These are phyloP conservation scores for Neopestalotiopsis rosae DNA, from an alignment of 2,329 filamentous ascomycete genomes.

Conservation along the genomic window DNA sequence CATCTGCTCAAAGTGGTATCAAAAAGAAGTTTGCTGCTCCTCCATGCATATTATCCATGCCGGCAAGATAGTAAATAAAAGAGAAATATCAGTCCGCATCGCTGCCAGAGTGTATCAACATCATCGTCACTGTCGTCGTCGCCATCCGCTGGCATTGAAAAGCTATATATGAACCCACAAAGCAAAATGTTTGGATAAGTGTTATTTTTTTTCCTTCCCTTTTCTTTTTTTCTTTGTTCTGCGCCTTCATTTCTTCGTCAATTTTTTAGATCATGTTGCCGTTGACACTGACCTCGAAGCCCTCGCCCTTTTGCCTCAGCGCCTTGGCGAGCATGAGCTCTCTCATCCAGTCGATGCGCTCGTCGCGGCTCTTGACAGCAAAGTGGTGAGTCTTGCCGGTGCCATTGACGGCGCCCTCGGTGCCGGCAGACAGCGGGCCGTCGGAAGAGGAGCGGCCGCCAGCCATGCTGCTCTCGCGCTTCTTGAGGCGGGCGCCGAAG, in stretches of 20 bases:
- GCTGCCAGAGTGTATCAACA: constrained; percentile 3
- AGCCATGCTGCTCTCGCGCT: constrained; percentile 54
- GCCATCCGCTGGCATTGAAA: not conserved
- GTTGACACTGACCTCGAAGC: constrained; percentile 83
- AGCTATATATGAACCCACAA: not conserved
- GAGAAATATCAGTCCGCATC: not conserved
- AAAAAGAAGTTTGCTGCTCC: not conserved
- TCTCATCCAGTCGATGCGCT: constrained; percentile 97
- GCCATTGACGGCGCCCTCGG: constrained; percentile 56
- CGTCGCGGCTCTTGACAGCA: constrained; percentile 83
- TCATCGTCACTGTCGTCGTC: not conserved
- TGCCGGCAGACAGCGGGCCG: constrained; percentile 40
- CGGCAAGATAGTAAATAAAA: not conserved
- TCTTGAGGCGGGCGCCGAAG: constrained; percentile 52
- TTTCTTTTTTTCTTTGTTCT: not conserved
- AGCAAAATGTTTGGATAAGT: too few species aligned
- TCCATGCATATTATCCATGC: not conserved
- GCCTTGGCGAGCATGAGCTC: constrained; percentile 92
- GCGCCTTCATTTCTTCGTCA: not conserved
- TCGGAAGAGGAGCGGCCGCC: constrained; percentile 17
- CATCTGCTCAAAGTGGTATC: constrained; percentile 13
- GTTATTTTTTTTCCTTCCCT: not conserved
- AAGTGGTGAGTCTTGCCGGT: constrained; percentile 91
- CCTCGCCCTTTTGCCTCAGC: constrained; percentile 81
- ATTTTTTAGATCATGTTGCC: constrained; percentile 70